These are phyloP conservation scores for Hortiboletus flavorubellus DNA, from an alignment of 768 basidiomycete genomes.

Conservation along the genomic window DNA sequence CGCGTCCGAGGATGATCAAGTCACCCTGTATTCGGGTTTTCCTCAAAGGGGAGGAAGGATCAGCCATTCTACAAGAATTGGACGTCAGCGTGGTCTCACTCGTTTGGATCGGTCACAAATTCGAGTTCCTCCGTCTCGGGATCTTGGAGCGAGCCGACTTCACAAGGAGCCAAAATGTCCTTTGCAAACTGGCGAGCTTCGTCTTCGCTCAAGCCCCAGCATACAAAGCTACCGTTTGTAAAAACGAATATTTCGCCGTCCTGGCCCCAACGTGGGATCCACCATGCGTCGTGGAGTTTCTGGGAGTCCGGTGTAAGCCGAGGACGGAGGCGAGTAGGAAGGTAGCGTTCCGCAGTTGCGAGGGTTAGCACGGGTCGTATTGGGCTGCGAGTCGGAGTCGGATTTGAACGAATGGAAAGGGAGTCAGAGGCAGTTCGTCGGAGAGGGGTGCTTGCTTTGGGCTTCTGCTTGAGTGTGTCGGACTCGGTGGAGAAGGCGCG, in stretches of 20 bases:
- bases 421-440: slow-evolving; percentile 84
- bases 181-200: slow-evolving; percentile 67
- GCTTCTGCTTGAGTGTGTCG: slow-evolving; percentile 52
- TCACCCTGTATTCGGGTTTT: slow-evolving; percentile 88
- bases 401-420: slow-evolving; percentile 79
- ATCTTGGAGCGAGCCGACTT: slow-evolving; percentile 62
- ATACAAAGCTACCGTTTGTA: slow-evolving; percentile 83
- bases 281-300: slow-evolving; percentile 72
- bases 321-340: slow-evolving; percentile 60
- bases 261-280: slow-evolving; percentile 68
- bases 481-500: slow-evolving; percentile 18
- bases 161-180: slow-evolving; percentile 58
- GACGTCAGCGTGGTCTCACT: slow-evolving; percentile 46
- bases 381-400: slow-evolving; percentile 77
- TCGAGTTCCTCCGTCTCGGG: slow-evolving; percentile 89
- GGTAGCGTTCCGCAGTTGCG: slow-evolving; percentile 79
- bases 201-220: slow-evolving; percentile 80
- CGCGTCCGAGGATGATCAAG: slow-evolving; percentile 81
- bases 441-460: slow-evolving; percentile 78
- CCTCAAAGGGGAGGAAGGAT: slow-evolving; percentile 38
- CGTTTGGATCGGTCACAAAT: slow-evolving; percentile 86
- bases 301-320: slow-evolving; percentile 53
- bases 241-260: slow-evolving; percentile 89
- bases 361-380: slow-evolving; percentile 78
- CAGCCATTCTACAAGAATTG: background rate